Conservation (phyloP, 2,329 filamentous ascomycete species). For the Fusarium veterinarium region DNA sequence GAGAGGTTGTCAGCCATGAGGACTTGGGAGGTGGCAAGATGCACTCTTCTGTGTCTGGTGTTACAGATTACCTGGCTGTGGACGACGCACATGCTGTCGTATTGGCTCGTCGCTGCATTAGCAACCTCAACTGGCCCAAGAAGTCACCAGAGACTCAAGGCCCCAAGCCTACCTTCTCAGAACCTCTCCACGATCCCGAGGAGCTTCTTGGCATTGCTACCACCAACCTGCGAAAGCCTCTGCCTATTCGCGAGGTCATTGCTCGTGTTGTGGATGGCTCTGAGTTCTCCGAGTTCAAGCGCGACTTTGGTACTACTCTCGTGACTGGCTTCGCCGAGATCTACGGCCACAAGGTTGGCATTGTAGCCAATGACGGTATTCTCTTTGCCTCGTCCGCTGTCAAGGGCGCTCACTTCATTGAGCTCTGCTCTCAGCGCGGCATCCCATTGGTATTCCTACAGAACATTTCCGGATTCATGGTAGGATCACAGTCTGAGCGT, state of each 20-base stretch:
- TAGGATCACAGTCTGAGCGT: constrained; percentile 89
- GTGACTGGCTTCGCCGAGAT: constrained; percentile 93
- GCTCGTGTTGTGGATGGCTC: constrained; percentile 92
- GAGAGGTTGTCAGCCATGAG: constrained; percentile 90
- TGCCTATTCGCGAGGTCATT: constrained; percentile 90
- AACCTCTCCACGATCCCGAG: constrained; percentile 81
- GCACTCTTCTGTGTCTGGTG: constrained; percentile 90
- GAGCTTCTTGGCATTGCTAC: constrained; percentile 91
- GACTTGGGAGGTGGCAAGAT: constrained; percentile 90
- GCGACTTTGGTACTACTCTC: constrained; percentile 86
- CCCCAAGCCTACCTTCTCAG: constrained; percentile 65
- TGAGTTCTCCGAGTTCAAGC: constrained; percentile 94
- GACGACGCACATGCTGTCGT: constrained; percentile 93
- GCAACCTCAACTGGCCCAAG: constrained; percentile 89
- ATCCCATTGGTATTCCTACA: constrained; percentile 94
- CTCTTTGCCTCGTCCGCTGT: constrained; percentile 89
- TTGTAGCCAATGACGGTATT: constrained; percentile 96
- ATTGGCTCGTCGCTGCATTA: constrained; percentile 83
- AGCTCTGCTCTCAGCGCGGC: constrained; percentile 89
- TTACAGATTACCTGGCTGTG: constrained; percentile 94
- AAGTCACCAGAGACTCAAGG: constrained; percentile 53
- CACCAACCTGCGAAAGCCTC: constrained; percentile 86
- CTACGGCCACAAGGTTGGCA: constrained; percentile 89
- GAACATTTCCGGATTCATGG: constrained; percentile 99
- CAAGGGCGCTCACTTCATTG: constrained; percentile 97